Base-by-base conservation (phyloP, 106 monocot genomes). In the Triglochin maritima region DNA sequence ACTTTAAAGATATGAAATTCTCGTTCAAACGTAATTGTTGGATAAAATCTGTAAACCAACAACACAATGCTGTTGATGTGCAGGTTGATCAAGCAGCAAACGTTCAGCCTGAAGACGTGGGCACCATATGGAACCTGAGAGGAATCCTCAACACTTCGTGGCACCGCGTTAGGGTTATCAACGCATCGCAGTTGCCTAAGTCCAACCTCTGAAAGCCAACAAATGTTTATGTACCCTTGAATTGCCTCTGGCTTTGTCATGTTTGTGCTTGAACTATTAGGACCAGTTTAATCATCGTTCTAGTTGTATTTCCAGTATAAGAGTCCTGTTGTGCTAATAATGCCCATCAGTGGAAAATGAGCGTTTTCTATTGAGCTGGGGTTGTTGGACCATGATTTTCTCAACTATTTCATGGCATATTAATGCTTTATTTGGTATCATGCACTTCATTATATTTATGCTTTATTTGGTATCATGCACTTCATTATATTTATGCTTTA, bases 61-160 rank as follows among this genome's bases (percentile, higher is more conserved):
- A 29, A 29, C 29, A 29, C 29, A 29, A 29, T 29, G 29, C 29
- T 57, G 57, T 14, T 4, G n/a, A 43, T 50, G 73, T 13, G 14
- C 66, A 75, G 62, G 62, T 76, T 63, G 61, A 69, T 62, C 46
- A 50, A 7, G 68, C 69, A 2, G 76, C 76, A 44, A 67, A 67
- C 5, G 69, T 76, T 46, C 76, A 76, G 48, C 69, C 69, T 29
- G 69, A 61, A 51, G 49, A 45, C 16, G 76, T 76, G 62, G 76
- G 69, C 0, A 56, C 15, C 50, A 76, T 76, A 54, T 76, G 76
- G 76, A 76, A 76, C 55, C 55, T 76, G 68, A 76, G 76, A 47
- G 69, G 76, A 63, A 76, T 76, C 4, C 69, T 67, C 11, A 67
- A 67, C 71, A 71, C 71, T 3, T 71, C 71, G 3, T 71, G 71